phyloP scores from a whole-genome alignment of 2,329 filamentous ascomycete genomes.

The Lachnum nothofagi region DNA sequence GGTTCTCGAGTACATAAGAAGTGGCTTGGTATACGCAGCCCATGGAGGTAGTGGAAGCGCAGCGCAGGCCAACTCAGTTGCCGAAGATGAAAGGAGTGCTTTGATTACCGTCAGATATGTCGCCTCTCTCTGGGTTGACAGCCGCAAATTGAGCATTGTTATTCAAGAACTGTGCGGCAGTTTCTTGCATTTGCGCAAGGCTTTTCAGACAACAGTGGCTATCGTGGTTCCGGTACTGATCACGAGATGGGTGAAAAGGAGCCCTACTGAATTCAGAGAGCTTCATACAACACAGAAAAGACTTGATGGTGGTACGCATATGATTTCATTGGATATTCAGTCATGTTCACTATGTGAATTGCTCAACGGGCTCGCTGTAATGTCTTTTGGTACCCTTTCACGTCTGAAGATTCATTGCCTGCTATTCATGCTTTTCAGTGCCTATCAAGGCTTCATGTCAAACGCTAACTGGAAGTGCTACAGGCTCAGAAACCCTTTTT shows the following conservation, averaged over 20 bases:
- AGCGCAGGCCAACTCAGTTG: constrained; percentile 18
- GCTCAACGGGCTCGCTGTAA: too few relatives aligned
- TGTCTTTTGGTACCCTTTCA: too few relatives aligned
- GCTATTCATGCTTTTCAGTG: too few relatives aligned
- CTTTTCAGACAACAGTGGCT: constrained; percentile 59
- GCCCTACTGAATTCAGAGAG: constrained; percentile 59
- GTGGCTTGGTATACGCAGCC: constrained; percentile 30
- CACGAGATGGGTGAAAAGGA: constrained; percentile 60
- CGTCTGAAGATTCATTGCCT: too few relatives aligned
- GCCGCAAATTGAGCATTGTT: constrained; percentile 54
- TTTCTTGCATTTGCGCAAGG: constrained; percentile 61
- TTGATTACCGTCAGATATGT: constrained; percentile 55
- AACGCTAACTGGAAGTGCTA: background rate
- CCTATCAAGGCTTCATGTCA: too few relatives aligned
- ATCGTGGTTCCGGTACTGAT: constrained; percentile 59
- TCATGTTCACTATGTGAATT: too few relatives aligned
- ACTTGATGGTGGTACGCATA: constrained; percentile 50
- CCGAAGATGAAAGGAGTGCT: constrained; percentile 34
- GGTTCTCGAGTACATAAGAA: constrained; percentile 55
- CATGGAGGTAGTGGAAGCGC: constrained; percentile 24
- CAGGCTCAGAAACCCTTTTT: constrained; percentile 56
- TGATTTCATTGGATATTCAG: background rate
- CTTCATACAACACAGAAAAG: constrained; percentile 56
- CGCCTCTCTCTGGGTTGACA: constrained; percentile 61
- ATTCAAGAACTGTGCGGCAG: constrained; percentile 63